Conservation (phyloP, 2,329 filamentous ascomycete species). For the Hypomyces perniciosus region DNA sequence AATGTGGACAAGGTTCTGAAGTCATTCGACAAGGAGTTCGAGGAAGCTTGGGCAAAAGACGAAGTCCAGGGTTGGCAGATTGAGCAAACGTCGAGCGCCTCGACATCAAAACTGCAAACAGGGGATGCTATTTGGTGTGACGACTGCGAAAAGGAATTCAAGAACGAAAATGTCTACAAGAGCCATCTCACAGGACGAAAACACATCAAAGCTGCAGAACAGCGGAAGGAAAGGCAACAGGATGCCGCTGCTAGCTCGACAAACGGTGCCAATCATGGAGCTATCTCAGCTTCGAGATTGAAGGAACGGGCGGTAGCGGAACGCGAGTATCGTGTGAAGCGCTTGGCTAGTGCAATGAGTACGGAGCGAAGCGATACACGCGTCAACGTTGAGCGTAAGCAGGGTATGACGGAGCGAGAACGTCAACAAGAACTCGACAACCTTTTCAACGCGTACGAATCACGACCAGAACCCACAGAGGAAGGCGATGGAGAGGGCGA, state of each 20-base stretch:
- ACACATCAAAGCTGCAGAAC: conserved; percentile 76
- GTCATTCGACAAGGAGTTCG: conserved; percentile 77
- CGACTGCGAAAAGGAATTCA: conserved; percentile 91
- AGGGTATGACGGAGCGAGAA: conserved; percentile 96
- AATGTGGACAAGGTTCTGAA: conserved; percentile 73
- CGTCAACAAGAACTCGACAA: conserved; percentile 90
- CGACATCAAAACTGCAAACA: conserved; percentile 25
- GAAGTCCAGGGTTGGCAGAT: conserved; percentile 72
- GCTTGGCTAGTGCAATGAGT: conserved; percentile 74
- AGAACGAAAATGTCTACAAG: conserved; percentile 91
- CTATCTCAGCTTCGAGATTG: conserved; percentile 46
- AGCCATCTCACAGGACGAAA: conserved; percentile 86
- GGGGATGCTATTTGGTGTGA: conserved; percentile 77
- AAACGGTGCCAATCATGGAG: conserved; percentile 21
- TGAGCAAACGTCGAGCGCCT: conserved; percentile 39
- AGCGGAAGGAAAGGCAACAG: conserved; percentile 45
- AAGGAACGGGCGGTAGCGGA: conserved; percentile 90
- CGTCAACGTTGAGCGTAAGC: conserved; percentile 91
- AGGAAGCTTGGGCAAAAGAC: conserved; percentile 72
- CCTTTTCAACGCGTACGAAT: conserved; percentile 50
- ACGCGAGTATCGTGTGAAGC: conserved; percentile 76
- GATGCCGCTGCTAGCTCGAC: conserved; percentile 26
- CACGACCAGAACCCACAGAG: conserved; percentile 33
- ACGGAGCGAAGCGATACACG: conserved; percentile 83
- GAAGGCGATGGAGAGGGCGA: conserved; percentile 64